These are phyloP conservation scores for Kwoniella dendrophila DNA, from an alignment of 768 basidiomycete genomes.

Conservation along the genomic window DNA sequence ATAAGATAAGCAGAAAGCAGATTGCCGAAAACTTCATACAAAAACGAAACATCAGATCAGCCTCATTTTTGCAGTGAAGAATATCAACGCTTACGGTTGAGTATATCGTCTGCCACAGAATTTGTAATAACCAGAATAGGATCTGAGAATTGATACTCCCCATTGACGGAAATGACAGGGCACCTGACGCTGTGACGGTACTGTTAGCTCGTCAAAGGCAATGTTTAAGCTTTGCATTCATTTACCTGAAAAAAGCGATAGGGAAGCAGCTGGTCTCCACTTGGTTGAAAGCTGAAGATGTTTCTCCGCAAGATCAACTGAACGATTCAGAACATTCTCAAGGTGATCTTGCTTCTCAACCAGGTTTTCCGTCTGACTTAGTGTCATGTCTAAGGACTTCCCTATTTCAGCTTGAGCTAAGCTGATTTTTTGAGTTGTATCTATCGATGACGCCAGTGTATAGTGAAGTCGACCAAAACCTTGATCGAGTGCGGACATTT, in stretches of 20 bases:
- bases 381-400: background rate
- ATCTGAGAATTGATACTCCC: background rate
- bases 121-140: background rate
- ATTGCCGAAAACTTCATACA: background rate
- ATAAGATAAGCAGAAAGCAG: background rate
- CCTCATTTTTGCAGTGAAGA: too few species aligned
- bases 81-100: too few species aligned
- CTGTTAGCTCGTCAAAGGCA: background rate
- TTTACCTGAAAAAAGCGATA: constrained; percentile 13
- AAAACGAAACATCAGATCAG: background rate
- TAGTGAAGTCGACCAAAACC: background rate
- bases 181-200: too few species aligned
- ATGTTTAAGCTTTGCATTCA: background rate
- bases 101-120: constrained; percentile 4
- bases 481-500: background rate
- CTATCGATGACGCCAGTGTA: background rate
- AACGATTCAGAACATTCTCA: constrained; percentile 6
- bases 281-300: background rate
- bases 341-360: background rate
- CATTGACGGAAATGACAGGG: background rate
- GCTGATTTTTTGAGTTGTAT: constrained; percentile 3
- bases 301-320: background rate
- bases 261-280: background rate
- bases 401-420: constrained; percentile 1
- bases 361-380: background rate